Base-by-base conservation (phyloP, 331 rosid genomes). In the Stylosanthes scabra region DNA sequence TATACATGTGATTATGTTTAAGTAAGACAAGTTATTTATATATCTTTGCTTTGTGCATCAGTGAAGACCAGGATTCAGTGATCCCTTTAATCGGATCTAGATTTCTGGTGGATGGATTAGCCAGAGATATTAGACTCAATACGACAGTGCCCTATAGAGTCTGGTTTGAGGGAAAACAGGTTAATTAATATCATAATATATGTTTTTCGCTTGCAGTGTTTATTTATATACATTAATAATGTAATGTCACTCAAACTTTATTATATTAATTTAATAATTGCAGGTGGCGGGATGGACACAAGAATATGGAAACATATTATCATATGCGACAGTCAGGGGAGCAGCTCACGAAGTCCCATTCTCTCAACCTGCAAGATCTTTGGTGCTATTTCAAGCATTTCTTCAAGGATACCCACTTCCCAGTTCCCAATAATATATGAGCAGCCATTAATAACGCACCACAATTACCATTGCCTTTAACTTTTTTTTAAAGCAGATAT, bases 41-140 rank as follows among this genome's bases (percentile, higher is more conserved):
- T 20, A 34, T 34, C 39, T 34, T 34, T 34, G 39, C 8, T 65
- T 4, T 54, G 5, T 79, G 41, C 85, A 91, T 20, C 25, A 20
- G 92, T 62, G 97, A 90, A 52, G 97, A 91, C 75, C 92, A 91
- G 78, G 94, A 91, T 74, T 80, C 94, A 12, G 89, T 86, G 10
- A 81, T 91, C 44, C 94, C 97, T 3, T 82, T 88, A 27, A 59
- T 68, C 8, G 90, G 94, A 34, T 83, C 84, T 16, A 70, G 97
- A 41, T 80, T 72, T 4, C 55, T 88, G 61, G 88, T 91, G 39
- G 52, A 76, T 9, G 59, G 47, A 54, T 54, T 91, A 44, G 97
- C 89, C 63, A 74, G 49, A 51, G 71, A 78, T 40, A 59, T 91
- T 12, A 82, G 75, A 78, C 74, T 88, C 3, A 88, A 85, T 16